Evolutionary conservation across 805 yeast genomes (phyloP).

Genomic region (Wilhelminamyces savonicus): DNA sequence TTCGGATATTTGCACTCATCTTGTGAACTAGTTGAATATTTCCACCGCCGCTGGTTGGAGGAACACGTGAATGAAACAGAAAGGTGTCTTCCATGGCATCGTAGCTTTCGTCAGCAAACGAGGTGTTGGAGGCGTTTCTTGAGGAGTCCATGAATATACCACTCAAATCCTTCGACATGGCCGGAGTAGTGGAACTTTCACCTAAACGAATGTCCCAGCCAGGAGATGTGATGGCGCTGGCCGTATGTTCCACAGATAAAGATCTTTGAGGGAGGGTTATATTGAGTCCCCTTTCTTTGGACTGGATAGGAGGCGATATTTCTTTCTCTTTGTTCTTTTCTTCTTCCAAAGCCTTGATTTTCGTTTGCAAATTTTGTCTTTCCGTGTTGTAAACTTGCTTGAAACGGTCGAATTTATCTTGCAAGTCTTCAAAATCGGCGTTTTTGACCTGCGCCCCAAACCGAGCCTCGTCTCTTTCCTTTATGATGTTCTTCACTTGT

Average conservation of each 20-base stretch:
- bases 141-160: slow-evolving; percentile 3
- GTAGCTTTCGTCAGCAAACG: slow-evolving; percentile 4
- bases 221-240: no score
- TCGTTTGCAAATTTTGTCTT: slow-evolving; percentile 18
- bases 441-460: slow-evolving; percentile 15
- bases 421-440: slow-evolving; percentile 15
- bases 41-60: background rate
- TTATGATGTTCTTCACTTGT: slow-evolving; percentile 3
- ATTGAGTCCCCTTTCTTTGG: background rate
- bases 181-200: slow-evolving; percentile 45
- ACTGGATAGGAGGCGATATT: no score
- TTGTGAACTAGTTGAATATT: slow-evolving; percentile 64
- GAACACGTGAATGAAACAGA: background rate
- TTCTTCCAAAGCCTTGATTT: slow-evolving; percentile 15
- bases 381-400: slow-evolving; percentile 26
- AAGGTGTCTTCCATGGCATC: no score
- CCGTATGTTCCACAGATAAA: no score
- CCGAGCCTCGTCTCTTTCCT: slow-evolving; percentile 17
- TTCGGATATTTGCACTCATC: slow-evolving; percentile 68
- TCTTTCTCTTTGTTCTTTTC: slow-evolving; percentile 2
- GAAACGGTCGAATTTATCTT: slow-evolving; percentile 26
- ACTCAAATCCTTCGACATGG: slow-evolving; percentile 3
- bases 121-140: slow-evolving; percentile 6
- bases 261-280: slow-evolving; percentile 1
- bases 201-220: slow-evolving; percentile 32